phyloP scores from a whole-genome alignment of 2,329 filamentous ascomycete species.

The Apiospora rasikravindrae region DNA sequence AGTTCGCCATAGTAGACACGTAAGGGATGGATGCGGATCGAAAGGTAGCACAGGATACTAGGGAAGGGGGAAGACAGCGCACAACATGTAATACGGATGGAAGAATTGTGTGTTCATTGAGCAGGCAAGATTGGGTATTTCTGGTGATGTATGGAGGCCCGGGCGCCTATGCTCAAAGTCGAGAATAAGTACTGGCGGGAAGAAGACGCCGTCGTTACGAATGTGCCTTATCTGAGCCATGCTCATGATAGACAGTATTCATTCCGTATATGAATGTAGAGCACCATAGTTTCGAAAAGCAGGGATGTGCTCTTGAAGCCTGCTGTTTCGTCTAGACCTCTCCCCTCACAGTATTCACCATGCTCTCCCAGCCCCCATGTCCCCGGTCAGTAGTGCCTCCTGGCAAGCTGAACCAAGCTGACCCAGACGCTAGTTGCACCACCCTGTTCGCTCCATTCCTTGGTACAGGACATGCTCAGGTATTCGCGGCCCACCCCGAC shows the following conservation, averaged over 20 bases:
- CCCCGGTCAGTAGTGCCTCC: neutral
- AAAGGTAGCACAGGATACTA: neutral
- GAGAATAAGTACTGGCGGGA: neutral
- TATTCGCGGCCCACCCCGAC: neutral
- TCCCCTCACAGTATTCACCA: neutral
- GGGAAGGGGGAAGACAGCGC: neutral
- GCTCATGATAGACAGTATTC: neutral
- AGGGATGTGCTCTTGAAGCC: neutral
- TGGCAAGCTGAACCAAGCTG: neutral
- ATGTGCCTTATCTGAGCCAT: neutral
- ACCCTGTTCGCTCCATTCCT: neutral
- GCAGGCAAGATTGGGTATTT: neutral
- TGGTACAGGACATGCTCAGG: neutral
- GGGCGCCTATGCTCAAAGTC: neutral
- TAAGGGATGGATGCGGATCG: neutral
- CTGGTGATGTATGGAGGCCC: neutral
- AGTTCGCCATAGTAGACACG: neutral
- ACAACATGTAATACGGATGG: neutral
- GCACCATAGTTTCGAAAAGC: neutral
- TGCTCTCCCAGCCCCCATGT: neutral
- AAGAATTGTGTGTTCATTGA: neutral
- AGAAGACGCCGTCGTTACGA: neutral
- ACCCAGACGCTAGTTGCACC: neutral
- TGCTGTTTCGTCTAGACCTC: neutral
- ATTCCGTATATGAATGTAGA: neutral